A percentile compares a stretch with the other conserved stretches of the same genome.
Conservation (phyloP, 2,329 filamentous ascomycete genomes). For the Didymella segeticola region DNA sequence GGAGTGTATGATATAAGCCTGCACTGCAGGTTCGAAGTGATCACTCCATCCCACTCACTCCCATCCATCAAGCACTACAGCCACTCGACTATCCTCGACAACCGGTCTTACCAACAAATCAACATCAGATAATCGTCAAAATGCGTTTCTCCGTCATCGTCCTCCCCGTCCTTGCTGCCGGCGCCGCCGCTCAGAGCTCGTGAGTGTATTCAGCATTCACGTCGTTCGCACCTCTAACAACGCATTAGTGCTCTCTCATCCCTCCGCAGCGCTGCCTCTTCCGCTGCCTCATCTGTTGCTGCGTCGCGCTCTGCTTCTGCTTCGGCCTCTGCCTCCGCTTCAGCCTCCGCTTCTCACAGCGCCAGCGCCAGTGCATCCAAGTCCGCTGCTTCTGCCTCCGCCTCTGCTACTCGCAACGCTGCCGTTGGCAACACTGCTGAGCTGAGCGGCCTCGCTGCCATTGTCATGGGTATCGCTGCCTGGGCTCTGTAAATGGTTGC, state of each 20-base stretch:
- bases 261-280: not conserved
- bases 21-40: not conserved
- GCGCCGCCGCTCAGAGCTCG: constrained; percentile 15
- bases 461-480: constrained; percentile 21
- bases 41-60: not conserved
- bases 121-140: not conserved
- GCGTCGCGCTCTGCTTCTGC: not conserved
- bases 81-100: not conserved
- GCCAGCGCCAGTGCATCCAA: constrained; percentile 7
- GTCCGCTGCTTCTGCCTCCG: constrained; percentile 7
- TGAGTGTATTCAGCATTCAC: not conserved
- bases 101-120: not conserved
- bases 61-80: not conserved
- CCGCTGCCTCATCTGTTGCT: not conserved
- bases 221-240: not conserved
- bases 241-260: not conserved
- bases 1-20: constrained; percentile 6
- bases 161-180: constrained; percentile 9
- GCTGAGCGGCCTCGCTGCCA: constrained; percentile 20
- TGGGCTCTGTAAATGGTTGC: constrained; percentile 19
- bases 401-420: constrained; percentile 11
- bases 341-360: constrained; percentile 1
- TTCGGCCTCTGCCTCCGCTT: not conserved
- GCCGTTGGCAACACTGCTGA: constrained; percentile 9
- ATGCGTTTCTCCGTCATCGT: constrained; percentile 13